These are phyloP conservation scores for Kentomonas sorsogonicus DNA, from an alignment of 208 protist species.

Conservation along the genomic window DNA sequence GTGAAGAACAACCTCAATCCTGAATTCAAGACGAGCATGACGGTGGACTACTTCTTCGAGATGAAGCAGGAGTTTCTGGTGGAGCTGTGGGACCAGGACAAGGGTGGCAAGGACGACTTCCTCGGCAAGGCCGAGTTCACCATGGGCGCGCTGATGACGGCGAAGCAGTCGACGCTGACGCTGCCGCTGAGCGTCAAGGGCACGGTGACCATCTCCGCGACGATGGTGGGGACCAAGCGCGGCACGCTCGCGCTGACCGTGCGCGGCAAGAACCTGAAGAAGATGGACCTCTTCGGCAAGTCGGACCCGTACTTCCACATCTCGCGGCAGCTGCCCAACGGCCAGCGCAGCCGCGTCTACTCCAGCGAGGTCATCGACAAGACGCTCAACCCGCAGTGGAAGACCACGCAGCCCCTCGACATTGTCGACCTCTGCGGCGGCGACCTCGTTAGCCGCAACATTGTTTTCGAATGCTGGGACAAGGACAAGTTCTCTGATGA, in stretches of 20 bases:
- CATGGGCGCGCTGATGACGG: conserved; percentile 24
- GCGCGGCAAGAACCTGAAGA: conserved; percentile 27
- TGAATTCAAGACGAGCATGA: conserved; percentile 21
- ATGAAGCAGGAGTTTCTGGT: conserved; percentile 19
- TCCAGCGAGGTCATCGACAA: conserved; percentile 25
- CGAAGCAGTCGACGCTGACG: conserved; percentile 14
- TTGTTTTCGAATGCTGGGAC: conserved; percentile 29
- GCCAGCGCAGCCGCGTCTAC: conserved; percentile 18
- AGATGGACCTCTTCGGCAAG: conserved; percentile 41
- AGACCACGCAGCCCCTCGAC: conserved; percentile 14
- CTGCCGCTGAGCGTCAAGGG: conserved; percentile 17
- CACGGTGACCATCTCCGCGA: conserved; percentile 26
- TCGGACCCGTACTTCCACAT: conserved; percentile 29
- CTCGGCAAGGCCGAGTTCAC: conserved; percentile 22
- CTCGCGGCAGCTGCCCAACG: conserved; percentile 14
- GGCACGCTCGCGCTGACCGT: conserved; percentile 20
- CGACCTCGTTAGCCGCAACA: conserved; percentile 11
- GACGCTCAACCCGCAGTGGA: conserved; percentile 41
- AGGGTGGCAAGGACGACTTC: conserved; percentile 18
- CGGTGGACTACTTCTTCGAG: conserved; percentile 36
- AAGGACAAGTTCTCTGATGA: conserved; percentile 16
- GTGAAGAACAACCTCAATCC: conserved; percentile 34
- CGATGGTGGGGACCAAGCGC: conserved; percentile 10
- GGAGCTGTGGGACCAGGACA: conserved; percentile 25
- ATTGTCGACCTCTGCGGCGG: conserved; percentile 25